Base-by-base conservation (phyloP, 371 early-diverging fungal species). In the Mortierella sp. region DNA sequence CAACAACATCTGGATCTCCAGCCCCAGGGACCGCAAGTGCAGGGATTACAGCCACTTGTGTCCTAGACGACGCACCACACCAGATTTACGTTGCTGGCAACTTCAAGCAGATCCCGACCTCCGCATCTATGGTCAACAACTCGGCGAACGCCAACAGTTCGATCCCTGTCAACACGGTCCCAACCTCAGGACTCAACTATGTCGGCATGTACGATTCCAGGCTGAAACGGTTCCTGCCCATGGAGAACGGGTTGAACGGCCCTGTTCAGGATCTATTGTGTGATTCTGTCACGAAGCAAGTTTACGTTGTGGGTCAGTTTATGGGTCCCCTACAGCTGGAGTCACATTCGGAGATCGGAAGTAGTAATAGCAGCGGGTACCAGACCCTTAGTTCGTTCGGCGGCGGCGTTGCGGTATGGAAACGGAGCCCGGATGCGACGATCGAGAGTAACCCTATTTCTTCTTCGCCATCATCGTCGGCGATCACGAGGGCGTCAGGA, bases 231-330 rank as follows among this genome's bases (percentile, higher is more conserved):
- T 84, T 92, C 76, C 87, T 83, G 5, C 71, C 91, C 1, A 79
- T 96, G 76, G 71, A 71, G 2, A 84, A 92, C 41, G 96, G 96
- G n/a, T 83, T 96, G 18, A 93, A 95, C 84, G 95, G 95, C 0
- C 88, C 94, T 4, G 95, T 96, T 14, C 88, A 90, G 55, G 87
- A 90, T 29, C 80, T 96, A 27, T 87, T 90, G 74, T 96, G 96
- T 74, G 95, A 96, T 72, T 72, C 83, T 0, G 54, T 68, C 3
- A 83, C 86, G 7, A 63, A 89, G 2, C 88, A 82, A 4, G 89
- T 94, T 1, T 92, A 90, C 74, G 92, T 89, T 4, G 94, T 92
- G 43, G 94, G 94, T 16, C 80, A 88, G 29, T 94, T 94, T 71
- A 21, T 74, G 14, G 87, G 82, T 1, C 89, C 89, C 1, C 38